These are phyloP conservation scores for Cadophora luteo-olivacea DNA, from an alignment of 2,329 filamentous ascomycete genomes.

Conservation along the genomic window DNA sequence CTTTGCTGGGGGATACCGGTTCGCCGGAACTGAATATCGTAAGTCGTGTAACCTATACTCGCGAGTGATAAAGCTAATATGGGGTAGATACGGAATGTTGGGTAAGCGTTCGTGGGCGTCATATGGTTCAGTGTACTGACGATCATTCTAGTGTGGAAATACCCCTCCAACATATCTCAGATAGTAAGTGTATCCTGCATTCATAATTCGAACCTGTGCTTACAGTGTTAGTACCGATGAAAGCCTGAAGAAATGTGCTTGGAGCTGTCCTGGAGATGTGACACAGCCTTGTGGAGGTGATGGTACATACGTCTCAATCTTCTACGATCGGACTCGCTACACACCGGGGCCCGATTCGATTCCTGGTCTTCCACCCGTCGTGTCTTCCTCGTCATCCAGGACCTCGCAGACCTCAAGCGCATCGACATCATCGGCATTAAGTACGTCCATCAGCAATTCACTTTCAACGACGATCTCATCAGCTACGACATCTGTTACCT, in stretches of 20 bases:
- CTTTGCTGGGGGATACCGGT: conserved; percentile 41
- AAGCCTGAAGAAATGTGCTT: conserved; percentile 34
- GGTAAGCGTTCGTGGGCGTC: neutral
- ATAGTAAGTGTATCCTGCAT: conserved; percentile 32
- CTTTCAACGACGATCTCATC: neutral
- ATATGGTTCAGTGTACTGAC: neutral
- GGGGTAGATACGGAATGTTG: conserved; percentile 40
- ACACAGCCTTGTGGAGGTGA: conserved; percentile 40
- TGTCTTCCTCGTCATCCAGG: conserved; percentile 17
- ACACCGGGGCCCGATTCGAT: conserved; percentile 34
- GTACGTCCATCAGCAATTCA: neutral
- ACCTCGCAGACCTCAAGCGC: neutral
- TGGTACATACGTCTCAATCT: conserved; percentile 45
- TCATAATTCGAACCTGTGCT: neutral
- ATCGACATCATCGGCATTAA: neutral
- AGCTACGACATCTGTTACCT: neutral
- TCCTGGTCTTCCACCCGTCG: conserved; percentile 21
- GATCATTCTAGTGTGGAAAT: conserved; percentile 38
- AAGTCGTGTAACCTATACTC: neutral
- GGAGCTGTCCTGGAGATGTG: conserved; percentile 34
- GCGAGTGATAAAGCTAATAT: neutral
- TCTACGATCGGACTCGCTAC: conserved; percentile 44
- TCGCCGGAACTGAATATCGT: conserved; percentile 47
- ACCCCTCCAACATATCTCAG: conserved; percentile 34
- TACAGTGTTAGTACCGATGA: conserved; percentile 32